Evolutionary conservation across 306 rosid genomes (phyloP).

Genomic region (Lathyrus sativus): DNA sequence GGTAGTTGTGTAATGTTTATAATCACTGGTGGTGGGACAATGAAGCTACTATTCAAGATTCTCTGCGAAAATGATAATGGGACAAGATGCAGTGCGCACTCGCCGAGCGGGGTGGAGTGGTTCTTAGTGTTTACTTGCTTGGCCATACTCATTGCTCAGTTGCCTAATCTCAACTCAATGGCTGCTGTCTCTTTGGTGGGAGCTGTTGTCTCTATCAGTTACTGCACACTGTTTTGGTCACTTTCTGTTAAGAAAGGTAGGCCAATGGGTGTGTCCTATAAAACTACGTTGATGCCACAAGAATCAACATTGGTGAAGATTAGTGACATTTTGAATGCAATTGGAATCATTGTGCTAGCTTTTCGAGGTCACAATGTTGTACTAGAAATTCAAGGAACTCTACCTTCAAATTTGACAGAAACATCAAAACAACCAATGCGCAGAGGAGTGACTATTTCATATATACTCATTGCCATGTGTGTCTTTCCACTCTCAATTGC

Average conservation of each 20-base stretch:
- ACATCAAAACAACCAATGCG: slow-evolving; percentile 52
- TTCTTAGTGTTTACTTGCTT: slow-evolving; percentile 54
- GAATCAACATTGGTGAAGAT: slow-evolving; percentile 27
- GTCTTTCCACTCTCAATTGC: slow-evolving; percentile 58
- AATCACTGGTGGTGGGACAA: slow-evolving; percentile 48
- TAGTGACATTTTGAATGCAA: slow-evolving; percentile 42
- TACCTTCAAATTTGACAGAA: slow-evolving; percentile 51
- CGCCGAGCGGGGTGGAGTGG: slow-evolving; percentile 47
- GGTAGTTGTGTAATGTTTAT: slow-evolving; percentile 47
- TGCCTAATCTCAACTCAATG: slow-evolving; percentile 67
- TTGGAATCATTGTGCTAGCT: slow-evolving; percentile 55
- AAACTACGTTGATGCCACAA: not conserved
- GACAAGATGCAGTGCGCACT: slow-evolving; percentile 32
- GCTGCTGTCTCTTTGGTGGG: slow-evolving; percentile 58
- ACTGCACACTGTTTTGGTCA: slow-evolving; percentile 56
- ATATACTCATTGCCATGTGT: slow-evolving; percentile 48
- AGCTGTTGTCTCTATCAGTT: slow-evolving; percentile 39
- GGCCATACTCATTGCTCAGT: slow-evolving; percentile 57
- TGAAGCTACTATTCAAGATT: slow-evolving; percentile 45
- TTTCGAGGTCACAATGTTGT: slow-evolving; percentile 76
- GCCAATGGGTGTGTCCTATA: slow-evolving; percentile 39
- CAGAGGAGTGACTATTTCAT: slow-evolving; percentile 54
- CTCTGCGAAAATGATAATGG: slow-evolving; percentile 30
- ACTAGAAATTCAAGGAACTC: slow-evolving; percentile 86
- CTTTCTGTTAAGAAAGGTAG: slow-evolving; percentile 52